Evolutionary conservation across 2,329 filamentous ascomycete genomes (phyloP), one percentile per base, ranked within the genome.

Genomic region (Phialemonium atrogriseum): DNA sequence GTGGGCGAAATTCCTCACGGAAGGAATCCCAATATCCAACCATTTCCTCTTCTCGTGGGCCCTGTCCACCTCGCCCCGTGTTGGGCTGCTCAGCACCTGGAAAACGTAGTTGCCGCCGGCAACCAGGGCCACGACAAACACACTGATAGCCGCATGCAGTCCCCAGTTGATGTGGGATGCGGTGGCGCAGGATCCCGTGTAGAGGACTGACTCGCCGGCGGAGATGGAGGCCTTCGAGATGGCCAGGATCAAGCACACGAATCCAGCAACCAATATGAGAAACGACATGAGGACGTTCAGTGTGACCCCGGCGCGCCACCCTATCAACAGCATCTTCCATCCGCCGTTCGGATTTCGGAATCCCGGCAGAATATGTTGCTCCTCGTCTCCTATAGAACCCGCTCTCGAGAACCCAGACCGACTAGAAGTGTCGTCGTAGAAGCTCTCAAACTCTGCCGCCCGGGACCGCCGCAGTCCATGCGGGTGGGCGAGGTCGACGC

Each of bases 11-110:
- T 74, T 74, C 29, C 68, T 59, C 17, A 71, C 30, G 9, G 69
- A 71, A 6, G 68, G 64, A 12, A 73, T 55, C 6, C 70, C 70
- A 17, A 74, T 65, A 37, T 74, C 67, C 30, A 74, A 48, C 69
- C 68, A 73, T 26, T 45, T 51, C 40, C 52, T 56, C 20, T 48
- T 52, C 9, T 49, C 51, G 40, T 74, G 70, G 5, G 68, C 68
- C 10, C 41, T 46, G 17, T 59, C 52, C 7, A 74, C 45, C 41
- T 73, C 69, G 9, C 47, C 47, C 24, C 69, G 58, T 7, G 67
- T 72, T 5, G 70, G 70, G 40, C 68, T 72, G 42, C 55, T 60
- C 10, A 73, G 59, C n/a, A 70, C 56, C 46, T 74, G 70, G 35
- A 70, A 67, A 23, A 59, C 55, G 43, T 73, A 73, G 50, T 70